Conservation (phyloP, 2,329 filamentous ascomycete species). For the Phaeophleospora eucalypticola region DNA sequence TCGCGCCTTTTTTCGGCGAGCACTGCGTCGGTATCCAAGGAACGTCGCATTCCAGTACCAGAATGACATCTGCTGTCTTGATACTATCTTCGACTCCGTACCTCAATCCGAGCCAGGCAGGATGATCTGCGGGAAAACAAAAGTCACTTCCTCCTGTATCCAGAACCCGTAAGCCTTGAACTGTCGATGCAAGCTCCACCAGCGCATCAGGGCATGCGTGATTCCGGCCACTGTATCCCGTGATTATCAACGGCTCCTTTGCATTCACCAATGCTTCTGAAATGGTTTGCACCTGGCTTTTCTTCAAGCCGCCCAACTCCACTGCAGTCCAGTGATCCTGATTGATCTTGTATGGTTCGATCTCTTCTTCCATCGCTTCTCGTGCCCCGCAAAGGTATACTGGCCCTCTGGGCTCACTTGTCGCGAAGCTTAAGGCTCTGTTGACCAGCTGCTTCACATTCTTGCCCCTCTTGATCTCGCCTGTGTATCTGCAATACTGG, state of each 20-base stretch:
- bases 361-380: constrained; percentile 82
- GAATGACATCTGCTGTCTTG: constrained; percentile 72
- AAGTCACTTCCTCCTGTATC: constrained; percentile 77
- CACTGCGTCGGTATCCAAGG: constrained; percentile 85
- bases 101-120: constrained; percentile 56
- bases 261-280: constrained; percentile 61
- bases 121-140: constrained; percentile 72
- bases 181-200: constrained; percentile 62
- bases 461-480: constrained; percentile 75
- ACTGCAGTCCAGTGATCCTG: constrained; percentile 69
- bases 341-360: constrained; percentile 65
- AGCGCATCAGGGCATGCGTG: constrained; percentile 58
- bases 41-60: constrained; percentile 85
- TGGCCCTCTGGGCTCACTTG: constrained; percentile 70
- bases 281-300: constrained; percentile 54
- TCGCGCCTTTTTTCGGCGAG: constrained; percentile 53
- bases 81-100: constrained; percentile 73
- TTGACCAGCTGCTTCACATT: constrained; percentile 90
- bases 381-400: constrained; percentile 75
- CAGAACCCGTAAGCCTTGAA: constrained; percentile 66
- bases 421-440: constrained; percentile 77
- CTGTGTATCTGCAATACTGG: constrained; percentile 81
- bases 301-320: constrained; percentile 59
- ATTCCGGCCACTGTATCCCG: constrained; percentile 68
- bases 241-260: constrained; percentile 64